A percentile compares a stretch with the other conserved stretches of the same genome.
Evolutionary conservation across 1,284 basidiomycete species (phyloP).

Genomic region (Sporisorium iseilematis-ciliati): DNA sequence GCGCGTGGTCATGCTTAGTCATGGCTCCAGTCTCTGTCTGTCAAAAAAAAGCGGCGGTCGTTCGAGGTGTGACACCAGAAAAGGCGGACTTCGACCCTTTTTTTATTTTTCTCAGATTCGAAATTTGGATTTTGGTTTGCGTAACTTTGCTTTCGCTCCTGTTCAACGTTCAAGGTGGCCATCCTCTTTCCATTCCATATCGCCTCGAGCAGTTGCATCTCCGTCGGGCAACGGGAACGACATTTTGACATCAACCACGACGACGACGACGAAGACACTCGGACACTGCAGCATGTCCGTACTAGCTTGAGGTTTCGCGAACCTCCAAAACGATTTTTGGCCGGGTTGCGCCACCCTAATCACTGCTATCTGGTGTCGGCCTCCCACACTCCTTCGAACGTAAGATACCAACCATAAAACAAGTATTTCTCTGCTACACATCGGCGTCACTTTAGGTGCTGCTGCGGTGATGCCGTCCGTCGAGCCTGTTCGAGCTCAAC

Average conservation of each 20-base stretch:
- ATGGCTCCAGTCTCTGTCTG: constrained; percentile 1
- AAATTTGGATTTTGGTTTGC: constrained; percentile 2
- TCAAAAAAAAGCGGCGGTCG: too few relatives aligned
- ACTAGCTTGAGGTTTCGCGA: neutral
- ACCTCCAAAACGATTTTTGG: neutral
- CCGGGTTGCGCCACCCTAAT: neutral
- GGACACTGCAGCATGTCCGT: constrained; percentile 1
- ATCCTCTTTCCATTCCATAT: too few relatives aligned
- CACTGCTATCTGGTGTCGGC: neutral
- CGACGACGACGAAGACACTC: neutral
- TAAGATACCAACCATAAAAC: neutral
- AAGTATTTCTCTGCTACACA: neutral
- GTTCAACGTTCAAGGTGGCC: too few relatives aligned
- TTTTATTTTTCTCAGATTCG: neutral
- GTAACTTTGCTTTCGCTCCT: neutral
- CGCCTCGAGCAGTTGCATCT: too few relatives aligned
- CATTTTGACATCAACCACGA: neutral
- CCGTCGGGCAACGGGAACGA: too few relatives aligned
- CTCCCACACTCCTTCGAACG: neutral
- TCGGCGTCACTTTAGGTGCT: constrained; percentile 3
- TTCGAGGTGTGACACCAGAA: too few relatives aligned
- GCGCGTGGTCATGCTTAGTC: constrained; percentile 30
- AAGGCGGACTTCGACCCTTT: neutral
- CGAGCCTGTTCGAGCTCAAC: constrained; percentile 30
- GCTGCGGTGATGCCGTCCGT: constrained; percentile 49